Percentiles rank a stretch among this genome's conserved stretches.
These are phyloP conservation scores for Aureobasidium leucospermi DNA, from an alignment of 2,329 filamentous ascomycete species.

Conservation along the genomic window DNA sequence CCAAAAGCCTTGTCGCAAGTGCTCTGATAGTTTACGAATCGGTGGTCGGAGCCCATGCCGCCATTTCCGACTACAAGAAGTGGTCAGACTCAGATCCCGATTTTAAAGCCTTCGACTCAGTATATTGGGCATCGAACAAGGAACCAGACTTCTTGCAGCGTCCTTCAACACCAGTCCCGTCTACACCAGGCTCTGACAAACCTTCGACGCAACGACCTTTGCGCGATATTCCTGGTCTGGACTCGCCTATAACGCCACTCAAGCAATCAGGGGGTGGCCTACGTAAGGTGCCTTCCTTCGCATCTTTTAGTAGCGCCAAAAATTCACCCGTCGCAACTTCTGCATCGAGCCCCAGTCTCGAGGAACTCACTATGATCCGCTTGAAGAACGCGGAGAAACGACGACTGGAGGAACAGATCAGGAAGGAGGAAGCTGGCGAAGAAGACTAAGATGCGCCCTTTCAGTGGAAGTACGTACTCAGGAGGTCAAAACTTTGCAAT, in stretches of 20 bases:
- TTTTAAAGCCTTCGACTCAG: constrained; percentile 44
- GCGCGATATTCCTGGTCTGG: constrained; percentile 12
- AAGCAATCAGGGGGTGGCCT: constrained; percentile 21
- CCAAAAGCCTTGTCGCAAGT: constrained; percentile 45
- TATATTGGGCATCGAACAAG: constrained; percentile 45
- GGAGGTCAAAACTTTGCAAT: background rate
- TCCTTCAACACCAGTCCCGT: background rate
- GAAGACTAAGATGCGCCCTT: background rate
- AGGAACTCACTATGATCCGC: constrained; percentile 39
- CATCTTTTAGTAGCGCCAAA: constrained; percentile 30
- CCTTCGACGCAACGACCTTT: background rate
- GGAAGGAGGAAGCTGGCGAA: constrained; percentile 26
- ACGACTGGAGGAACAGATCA: constrained; percentile 37
- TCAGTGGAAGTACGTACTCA: background rate
- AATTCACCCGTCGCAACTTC: constrained; percentile 13
- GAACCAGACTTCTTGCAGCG: constrained; percentile 38
- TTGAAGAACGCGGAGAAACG: constrained; percentile 39
- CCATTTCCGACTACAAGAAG: constrained; percentile 44
- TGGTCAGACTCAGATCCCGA: constrained; percentile 28
- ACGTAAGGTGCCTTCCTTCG: constrained; percentile 37
- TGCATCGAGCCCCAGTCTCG: constrained; percentile 25
- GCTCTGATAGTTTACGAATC: constrained; percentile 51
- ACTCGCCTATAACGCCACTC: constrained; percentile 25
- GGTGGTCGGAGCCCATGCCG: constrained; percentile 51
- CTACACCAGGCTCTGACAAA: background rate